phyloP scores from a whole-genome alignment of 2,329 filamentous ascomycete species.

The Pseudocercospora ulei region DNA sequence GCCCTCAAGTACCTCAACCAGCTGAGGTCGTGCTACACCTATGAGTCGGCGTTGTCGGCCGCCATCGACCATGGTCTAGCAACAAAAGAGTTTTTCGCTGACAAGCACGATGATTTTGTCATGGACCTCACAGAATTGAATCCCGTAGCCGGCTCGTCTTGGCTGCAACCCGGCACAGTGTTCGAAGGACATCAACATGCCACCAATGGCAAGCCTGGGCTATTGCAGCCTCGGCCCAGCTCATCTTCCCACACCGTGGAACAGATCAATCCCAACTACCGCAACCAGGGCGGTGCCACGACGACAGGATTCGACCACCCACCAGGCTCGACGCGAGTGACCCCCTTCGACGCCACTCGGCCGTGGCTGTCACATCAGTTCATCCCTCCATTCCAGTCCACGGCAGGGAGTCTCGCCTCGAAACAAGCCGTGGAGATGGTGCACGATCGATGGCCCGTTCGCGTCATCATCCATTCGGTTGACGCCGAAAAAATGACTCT shows the following conservation, averaged over 20 bases:
- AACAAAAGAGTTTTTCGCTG: slow-evolving; percentile 45
- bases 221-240: slow-evolving; percentile 19
- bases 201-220: slow-evolving; percentile 29
- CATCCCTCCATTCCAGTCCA: slow-evolving; percentile 20
- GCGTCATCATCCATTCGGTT: slow-evolving; percentile 54
- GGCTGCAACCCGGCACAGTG: slow-evolving; percentile 52
- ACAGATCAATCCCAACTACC: slow-evolving; percentile 32
- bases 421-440: slow-evolving; percentile 19
- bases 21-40: slow-evolving; percentile 46
- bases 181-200: slow-evolving; percentile 56
- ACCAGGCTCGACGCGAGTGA: slow-evolving; percentile 25
- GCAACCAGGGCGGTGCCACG: slow-evolving; percentile 10
- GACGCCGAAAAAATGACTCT: slow-evolving; percentile 53
- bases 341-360: slow-evolving; percentile 31
- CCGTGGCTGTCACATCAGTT: slow-evolving; percentile 35
- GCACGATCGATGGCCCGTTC: slow-evolving; percentile 57
- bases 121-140: slow-evolving; percentile 46
- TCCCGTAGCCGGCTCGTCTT: slow-evolving; percentile 49
- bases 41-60: slow-evolving; percentile 47
- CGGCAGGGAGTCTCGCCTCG: slow-evolving; percentile 7
- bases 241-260: slow-evolving; percentile 23
- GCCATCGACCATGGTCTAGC: slow-evolving; percentile 48
- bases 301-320: slow-evolving; percentile 27
- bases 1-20: slow-evolving; percentile 54
- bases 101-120: slow-evolving; percentile 50